Evolutionary conservation across 2,329 filamentous ascomycete species (phyloP).

Genomic region (Pseudopithomyces chartarum): DNA sequence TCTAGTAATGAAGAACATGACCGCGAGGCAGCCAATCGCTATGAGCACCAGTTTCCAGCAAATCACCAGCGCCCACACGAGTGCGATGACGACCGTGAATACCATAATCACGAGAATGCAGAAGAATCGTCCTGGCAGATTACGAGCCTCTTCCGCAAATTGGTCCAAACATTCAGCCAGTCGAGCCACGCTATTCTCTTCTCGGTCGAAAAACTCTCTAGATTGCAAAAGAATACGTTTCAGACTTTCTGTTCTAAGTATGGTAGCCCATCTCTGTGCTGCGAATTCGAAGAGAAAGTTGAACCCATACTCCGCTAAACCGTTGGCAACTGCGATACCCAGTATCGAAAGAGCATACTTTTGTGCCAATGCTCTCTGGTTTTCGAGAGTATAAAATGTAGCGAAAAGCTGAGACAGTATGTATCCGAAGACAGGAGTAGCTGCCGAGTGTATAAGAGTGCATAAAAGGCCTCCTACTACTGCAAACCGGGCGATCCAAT

Average conservation of each 20-base stretch:
- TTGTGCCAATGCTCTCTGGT: constrained; percentile 57
- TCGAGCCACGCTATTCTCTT: constrained; percentile 65
- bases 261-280: constrained; percentile 78
- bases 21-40: constrained; percentile 69
- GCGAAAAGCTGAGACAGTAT: constrained; percentile 73
- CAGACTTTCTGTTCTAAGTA: constrained; percentile 70
- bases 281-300: constrained; percentile 74
- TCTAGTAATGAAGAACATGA: constrained; percentile 69
- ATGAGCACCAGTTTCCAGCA: constrained; percentile 85
- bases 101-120: constrained; percentile 70
- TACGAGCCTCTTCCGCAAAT: constrained; percentile 85
- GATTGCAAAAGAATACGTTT: constrained; percentile 75
- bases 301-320: constrained; percentile 65
- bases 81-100: constrained; percentile 69
- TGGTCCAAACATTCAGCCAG: constrained; percentile 77
- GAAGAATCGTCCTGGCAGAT: constrained; percentile 77
- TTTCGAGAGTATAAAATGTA: constrained; percentile 65
- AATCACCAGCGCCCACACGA: constrained; percentile 74
- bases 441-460: constrained; percentile 67
- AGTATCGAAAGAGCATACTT: constrained; percentile 75
- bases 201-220: constrained; percentile 75
- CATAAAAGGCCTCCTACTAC: constrained; percentile 66
- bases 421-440: constrained; percentile 76
- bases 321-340: constrained; percentile 70
- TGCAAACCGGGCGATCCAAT: constrained; percentile 55